A percentile compares a stretch with the other conserved stretches of the same genome.
Conservation (phyloP, 352 stramenopile genomes). For the Globisporangium alternatum region DNA sequence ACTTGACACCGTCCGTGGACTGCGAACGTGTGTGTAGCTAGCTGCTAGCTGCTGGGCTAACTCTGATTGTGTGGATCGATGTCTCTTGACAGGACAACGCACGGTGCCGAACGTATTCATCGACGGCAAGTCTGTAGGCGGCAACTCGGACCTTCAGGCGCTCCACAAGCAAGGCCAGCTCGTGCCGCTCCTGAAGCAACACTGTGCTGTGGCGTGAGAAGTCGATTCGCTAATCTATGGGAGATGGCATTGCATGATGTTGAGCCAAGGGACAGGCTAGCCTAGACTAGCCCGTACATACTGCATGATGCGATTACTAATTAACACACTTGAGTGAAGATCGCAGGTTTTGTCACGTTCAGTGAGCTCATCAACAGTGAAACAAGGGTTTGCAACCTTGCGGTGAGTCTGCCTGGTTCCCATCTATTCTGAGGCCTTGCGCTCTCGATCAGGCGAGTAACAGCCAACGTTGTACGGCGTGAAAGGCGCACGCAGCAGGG, state of each 20-base stretch:
- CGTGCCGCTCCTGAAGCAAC: conserved; percentile 52
- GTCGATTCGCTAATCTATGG: neutral
- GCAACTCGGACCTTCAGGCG: conserved; percentile 93
- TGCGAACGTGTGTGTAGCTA: neutral
- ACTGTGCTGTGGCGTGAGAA: conserved; percentile 7
- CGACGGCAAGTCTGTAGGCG: conserved; percentile 91
- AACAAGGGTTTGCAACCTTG: neutral
- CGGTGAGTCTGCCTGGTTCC: neutral
- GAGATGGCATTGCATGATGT: neutral
- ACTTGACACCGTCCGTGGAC: neutral
- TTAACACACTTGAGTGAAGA: too few species aligned
- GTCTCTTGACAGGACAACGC: conserved; percentile 49
- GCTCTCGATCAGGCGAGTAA: neutral
- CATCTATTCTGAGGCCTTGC: conserved; percentile 3
- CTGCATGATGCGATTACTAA: too few species aligned
- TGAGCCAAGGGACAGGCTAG: neutral
- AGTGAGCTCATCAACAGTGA: neutral
- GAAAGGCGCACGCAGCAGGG: neutral
- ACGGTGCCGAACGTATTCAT: conserved; percentile 99
- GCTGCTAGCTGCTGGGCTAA: neutral
- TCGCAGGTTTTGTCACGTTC: too few species aligned
- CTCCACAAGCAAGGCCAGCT: conserved; percentile 81
- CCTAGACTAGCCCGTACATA: too few species aligned
- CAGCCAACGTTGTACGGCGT: neutral
- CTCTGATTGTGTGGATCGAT: neutral